A percentile compares a stretch with the other conserved stretches of the same genome.
Conservation (phyloP, 1,284 basidiomycete genomes). For the Leccinum subspadiceum region DNA sequence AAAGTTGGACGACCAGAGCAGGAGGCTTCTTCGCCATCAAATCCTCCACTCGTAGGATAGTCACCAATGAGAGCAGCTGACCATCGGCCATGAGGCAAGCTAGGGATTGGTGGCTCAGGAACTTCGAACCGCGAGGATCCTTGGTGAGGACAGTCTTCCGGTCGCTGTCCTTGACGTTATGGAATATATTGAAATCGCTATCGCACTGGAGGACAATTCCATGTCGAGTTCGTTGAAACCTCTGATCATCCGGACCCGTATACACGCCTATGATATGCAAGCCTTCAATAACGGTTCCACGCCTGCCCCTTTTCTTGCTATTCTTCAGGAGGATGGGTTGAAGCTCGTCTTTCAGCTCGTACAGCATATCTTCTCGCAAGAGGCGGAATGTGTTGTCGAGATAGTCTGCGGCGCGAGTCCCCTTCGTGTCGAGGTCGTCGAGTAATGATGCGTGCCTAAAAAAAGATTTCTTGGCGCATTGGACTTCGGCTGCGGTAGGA, state of each 20-base stretch:
- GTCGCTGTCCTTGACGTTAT: constrained; percentile 31
- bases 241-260: constrained; percentile 34
- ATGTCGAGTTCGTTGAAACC: constrained; percentile 41
- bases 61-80: constrained; percentile 51
- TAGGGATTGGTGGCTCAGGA: constrained; percentile 51
- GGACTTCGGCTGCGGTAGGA: constrained; percentile 58
- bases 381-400: constrained; percentile 67
- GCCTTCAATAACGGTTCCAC: constrained; percentile 43
- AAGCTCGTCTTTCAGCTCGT: constrained; percentile 61
- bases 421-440: constrained; percentile 41
- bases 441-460: constrained; percentile 42
- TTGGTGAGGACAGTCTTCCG: constrained; percentile 40
- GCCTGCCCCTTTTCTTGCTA: constrained; percentile 45
- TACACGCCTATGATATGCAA: constrained; percentile 40
- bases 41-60: constrained; percentile 52
- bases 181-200: constrained; percentile 44
- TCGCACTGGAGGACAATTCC: constrained; percentile 44
- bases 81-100: constrained; percentile 49
- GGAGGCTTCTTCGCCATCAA: constrained; percentile 47
- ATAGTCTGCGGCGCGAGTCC: constrained; percentile 42
- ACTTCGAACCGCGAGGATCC: constrained; percentile 36
- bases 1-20: constrained; percentile 50
- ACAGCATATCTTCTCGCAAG: constrained; percentile 63
- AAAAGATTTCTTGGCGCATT: constrained; percentile 44
- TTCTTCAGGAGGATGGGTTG: constrained; percentile 43